A percentile compares a stretch with the other conserved stretches of the same genome.
Conservation (phyloP, 2,329 filamentous ascomycete genomes). For the Cryoendolithus antarcticus region DNA sequence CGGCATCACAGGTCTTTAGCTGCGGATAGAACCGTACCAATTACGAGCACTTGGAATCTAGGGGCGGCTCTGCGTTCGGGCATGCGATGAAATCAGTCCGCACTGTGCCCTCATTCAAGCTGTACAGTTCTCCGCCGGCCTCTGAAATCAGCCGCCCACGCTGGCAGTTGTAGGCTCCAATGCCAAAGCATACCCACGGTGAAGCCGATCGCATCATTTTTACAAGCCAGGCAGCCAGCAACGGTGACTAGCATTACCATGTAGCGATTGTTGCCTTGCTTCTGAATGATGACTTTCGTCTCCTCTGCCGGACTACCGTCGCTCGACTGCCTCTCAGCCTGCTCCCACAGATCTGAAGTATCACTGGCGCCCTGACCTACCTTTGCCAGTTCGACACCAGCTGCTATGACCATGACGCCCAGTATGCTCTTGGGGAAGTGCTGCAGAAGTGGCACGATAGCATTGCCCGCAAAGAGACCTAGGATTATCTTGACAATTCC, state of each 20-base stretch:
- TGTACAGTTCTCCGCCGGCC: too few relatives aligned
- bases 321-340: conserved; percentile 19
- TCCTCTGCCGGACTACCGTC: conserved; percentile 28
- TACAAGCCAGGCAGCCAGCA: conserved; percentile 69
- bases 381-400: conserved; percentile 75
- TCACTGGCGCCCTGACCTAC: conserved; percentile 76
- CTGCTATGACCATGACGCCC: conserved; percentile 79
- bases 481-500: conserved; percentile 64
- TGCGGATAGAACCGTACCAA: too few relatives aligned
- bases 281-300: conserved; percentile 34
- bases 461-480: conserved; percentile 62
- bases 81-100: too few relatives aligned
- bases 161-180: conserved; percentile 42
- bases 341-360: conserved; percentile 44
- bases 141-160: conserved; percentile 2
- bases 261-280: conserved; percentile 65
- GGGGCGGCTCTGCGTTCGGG: too few relatives aligned
- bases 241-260: conserved; percentile 83
- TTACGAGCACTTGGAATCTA: too few relatives aligned
- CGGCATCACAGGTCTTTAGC: too few relatives aligned
- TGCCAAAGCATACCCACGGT: conserved; percentile 69
- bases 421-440: conserved; percentile 66
- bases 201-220: conserved; percentile 83
- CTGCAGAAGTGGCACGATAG: conserved; percentile 56
- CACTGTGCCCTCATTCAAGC: too few relatives aligned